Conservation (phyloP, 148 eudicot species). For the Chenopodium formosanum region DNA sequence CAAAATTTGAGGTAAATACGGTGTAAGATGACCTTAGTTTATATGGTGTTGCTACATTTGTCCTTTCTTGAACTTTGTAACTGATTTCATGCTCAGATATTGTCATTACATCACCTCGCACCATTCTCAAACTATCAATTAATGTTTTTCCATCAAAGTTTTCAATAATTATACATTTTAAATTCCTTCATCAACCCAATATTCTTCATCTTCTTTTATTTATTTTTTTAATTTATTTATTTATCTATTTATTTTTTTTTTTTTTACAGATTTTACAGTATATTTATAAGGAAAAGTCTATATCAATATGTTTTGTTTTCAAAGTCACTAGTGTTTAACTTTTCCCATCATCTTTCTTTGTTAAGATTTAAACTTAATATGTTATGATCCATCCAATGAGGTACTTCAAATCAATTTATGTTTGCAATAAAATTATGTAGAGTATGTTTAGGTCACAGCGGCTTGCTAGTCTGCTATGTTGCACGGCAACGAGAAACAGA, state of each 20-base stretch:
- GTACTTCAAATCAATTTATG: not conserved
- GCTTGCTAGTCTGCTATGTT: not conserved
- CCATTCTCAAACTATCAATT: not conserved
- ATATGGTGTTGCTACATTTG: not conserved
- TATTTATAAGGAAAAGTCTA: not conserved
- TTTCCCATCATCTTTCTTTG: not conserved
- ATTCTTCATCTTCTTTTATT: too few relatives aligned
- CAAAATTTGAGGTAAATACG: constrained; percentile 71
- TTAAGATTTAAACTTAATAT: not conserved
- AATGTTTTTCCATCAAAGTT: not conserved
- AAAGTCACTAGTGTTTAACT: not conserved
- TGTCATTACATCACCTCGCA: not conserved
- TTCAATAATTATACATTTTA: not conserved
- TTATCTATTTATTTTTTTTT: too few relatives aligned
- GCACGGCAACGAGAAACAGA: not conserved
- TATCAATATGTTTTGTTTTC: not conserved
- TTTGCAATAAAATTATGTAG: not conserved
- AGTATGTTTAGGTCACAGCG: too few relatives aligned
- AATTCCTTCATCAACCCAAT: not conserved
- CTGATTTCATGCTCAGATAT: not conserved
- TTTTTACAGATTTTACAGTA: not conserved
- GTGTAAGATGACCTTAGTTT: not conserved
- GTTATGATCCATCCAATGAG: not conserved
- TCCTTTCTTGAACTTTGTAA: not conserved
- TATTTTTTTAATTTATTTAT: too few relatives aligned